A percentile compares a stretch with the other conserved stretches of the same genome.
These are phyloP conservation scores for Zymoseptoria ardabiliae DNA, from an alignment of 2,329 filamentous ascomycete species.

Conservation along the genomic window DNA sequence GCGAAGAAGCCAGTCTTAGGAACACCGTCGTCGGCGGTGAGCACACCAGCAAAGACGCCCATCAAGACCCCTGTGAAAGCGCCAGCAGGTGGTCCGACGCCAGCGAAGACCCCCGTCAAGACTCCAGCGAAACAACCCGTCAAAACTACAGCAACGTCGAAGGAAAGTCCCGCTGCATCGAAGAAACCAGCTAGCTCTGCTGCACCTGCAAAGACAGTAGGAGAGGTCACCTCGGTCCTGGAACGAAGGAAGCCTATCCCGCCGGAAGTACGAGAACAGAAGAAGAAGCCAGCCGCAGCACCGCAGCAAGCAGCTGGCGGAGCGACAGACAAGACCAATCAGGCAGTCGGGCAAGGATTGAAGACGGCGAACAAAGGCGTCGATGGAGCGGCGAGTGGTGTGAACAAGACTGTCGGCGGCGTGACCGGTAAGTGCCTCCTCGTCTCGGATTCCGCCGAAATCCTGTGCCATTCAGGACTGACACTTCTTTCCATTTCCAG, in stretches of 20 bases:
- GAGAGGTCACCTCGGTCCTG: constrained; percentile 4
- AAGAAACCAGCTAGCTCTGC: constrained; percentile 15
- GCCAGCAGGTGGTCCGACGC: background rate
- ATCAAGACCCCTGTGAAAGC: constrained; percentile 11
- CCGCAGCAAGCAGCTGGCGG: constrained; percentile 18
- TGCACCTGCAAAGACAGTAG: constrained; percentile 11
- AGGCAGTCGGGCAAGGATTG: constrained; percentile 19
- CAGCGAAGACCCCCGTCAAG: constrained; percentile 9
- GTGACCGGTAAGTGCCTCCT: constrained; percentile 24
- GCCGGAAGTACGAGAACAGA: constrained; percentile 13
- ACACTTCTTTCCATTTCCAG: constrained; percentile 14
- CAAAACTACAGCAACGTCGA: constrained; percentile 3
- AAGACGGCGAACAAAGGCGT: constrained; percentile 23
- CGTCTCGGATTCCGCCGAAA: constrained; percentile 7
- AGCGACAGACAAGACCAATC: constrained; percentile 23
- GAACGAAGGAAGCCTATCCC: constrained; percentile 15
- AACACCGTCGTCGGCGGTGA: constrained; percentile 1
- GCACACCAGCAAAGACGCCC: constrained; percentile 10
- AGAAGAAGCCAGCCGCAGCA: constrained; percentile 12
- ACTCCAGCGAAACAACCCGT: constrained; percentile 11
- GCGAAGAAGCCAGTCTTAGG: constrained; percentile 7
- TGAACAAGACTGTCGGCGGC: constrained; percentile 20
- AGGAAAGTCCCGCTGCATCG: constrained; percentile 8
- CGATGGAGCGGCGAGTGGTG: constrained; percentile 15
- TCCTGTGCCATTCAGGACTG: background rate